phyloP scores from a whole-genome alignment of 139 green algal species.

The Limnomonas spitsbergensis region DNA sequence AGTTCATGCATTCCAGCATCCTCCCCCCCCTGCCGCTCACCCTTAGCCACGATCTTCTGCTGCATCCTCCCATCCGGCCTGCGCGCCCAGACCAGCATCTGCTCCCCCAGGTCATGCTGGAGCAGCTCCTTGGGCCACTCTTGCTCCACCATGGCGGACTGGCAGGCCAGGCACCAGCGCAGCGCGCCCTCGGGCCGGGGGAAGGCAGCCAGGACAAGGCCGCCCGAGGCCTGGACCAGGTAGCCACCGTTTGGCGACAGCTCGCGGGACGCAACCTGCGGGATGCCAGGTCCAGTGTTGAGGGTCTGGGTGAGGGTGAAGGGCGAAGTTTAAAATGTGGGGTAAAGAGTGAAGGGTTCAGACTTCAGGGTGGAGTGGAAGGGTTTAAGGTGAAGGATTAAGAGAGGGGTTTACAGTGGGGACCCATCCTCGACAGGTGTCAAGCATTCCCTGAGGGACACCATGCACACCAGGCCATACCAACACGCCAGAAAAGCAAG shows the following conservation, averaged over 20 bases:
- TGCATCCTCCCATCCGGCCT: not conserved
- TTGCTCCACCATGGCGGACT: not conserved
- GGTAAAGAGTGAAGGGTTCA: no score
- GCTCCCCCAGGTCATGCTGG: slow-evolving; percentile 12
- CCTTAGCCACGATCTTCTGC: not conserved
- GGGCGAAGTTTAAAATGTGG: no score
- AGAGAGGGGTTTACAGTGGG: no score
- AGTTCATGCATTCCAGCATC: no score
- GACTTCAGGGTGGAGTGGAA: no score
- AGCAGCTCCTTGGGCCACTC: slow-evolving; percentile 3
- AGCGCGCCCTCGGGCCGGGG: not conserved
- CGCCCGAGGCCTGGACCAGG: not conserved
- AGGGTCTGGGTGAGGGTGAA: not conserved
- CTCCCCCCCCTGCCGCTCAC: no score
- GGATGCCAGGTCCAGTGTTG: not conserved
- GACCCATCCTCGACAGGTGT: no score
- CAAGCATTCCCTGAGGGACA: no score
- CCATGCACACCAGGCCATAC: no score
- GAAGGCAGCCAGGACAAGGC: slow-evolving; percentile 5
- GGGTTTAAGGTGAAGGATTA: no score
- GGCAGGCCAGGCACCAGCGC: not conserved
- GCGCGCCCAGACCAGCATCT: slow-evolving; percentile 4
- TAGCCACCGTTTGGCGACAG: slow-evolving; percentile 6
- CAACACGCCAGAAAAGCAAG: no score
- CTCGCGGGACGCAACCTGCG: not conserved